phyloP scores from a whole-genome alignment of 2,329 filamentous ascomycete genomes.

The Aspergillus versicolor region DNA sequence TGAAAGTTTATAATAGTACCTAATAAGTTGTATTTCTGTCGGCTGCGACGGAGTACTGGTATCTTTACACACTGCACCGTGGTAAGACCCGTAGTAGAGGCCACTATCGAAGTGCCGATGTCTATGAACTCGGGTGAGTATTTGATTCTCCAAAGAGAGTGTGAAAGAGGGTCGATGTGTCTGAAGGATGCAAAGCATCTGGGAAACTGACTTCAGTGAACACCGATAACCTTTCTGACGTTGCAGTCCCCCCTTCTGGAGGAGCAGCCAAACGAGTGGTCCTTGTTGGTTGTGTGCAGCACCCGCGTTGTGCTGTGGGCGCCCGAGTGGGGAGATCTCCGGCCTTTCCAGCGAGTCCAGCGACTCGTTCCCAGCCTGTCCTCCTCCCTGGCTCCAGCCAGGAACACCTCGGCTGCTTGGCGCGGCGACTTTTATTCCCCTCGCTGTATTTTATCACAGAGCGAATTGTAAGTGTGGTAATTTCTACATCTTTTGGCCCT shows the following conservation, averaged over 20 bases:
- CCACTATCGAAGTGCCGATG: not conserved
- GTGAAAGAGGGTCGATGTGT: not conserved
- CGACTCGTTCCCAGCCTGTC: slow-evolving; percentile 23
- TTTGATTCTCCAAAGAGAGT: too few species aligned
- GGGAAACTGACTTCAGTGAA: not conserved
- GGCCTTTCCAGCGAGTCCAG: slow-evolving; percentile 21
- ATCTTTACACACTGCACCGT: not conserved
- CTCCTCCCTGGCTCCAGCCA: slow-evolving; percentile 23
- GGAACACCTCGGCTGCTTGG: slow-evolving; percentile 27
- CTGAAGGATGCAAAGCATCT: not conserved
- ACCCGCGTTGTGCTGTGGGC: slow-evolving; percentile 21
- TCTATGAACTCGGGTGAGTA: not conserved
- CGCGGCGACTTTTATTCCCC: slow-evolving; percentile 13
- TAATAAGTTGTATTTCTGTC: slow-evolving; percentile 5
- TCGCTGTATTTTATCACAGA: slow-evolving; percentile 5
- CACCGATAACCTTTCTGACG: slow-evolving; percentile 5
- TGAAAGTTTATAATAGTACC: slow-evolving; percentile 18
- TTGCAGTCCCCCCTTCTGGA: slow-evolving; percentile 4
- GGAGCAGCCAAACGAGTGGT: slow-evolving; percentile 13
- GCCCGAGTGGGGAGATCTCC: slow-evolving; percentile 26
- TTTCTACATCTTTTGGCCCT: slow-evolving; percentile 11
- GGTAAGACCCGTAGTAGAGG: not conserved
- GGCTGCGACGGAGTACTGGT: not conserved
- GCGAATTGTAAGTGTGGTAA: not conserved
- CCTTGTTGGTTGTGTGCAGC: slow-evolving; percentile 16